phyloP scores from a whole-genome alignment of 2,329 filamentous ascomycete genomes.

The Coniochaeta prunicola region DNA sequence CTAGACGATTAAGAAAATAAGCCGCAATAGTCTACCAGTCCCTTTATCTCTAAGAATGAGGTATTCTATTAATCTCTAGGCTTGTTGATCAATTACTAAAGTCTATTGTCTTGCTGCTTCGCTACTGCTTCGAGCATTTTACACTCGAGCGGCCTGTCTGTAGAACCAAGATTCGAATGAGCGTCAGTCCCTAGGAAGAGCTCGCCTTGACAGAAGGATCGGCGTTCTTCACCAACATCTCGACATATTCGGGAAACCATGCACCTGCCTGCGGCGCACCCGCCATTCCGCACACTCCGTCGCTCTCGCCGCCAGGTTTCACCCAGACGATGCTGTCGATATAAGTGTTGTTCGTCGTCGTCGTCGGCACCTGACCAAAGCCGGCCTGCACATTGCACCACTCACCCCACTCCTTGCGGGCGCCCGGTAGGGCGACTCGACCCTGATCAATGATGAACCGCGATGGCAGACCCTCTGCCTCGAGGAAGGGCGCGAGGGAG shows the following conservation, averaged over 20 bases:
- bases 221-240: constrained; percentile 32
- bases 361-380: constrained; percentile 28
- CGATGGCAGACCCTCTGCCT: constrained; percentile 29
- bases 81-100: too few relatives aligned
- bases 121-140: too few relatives aligned
- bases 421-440: constrained; percentile 28
- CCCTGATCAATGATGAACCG: constrained; percentile 39
- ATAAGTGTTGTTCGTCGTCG: constrained; percentile 23
- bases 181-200: background rate
- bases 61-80: too few relatives aligned
- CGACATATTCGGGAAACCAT: constrained; percentile 34
- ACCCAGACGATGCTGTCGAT: constrained; percentile 37
- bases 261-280: constrained; percentile 29
- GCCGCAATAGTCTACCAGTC: too few relatives aligned
- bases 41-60: too few relatives aligned
- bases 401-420: constrained; percentile 30
- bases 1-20: too few relatives aligned
- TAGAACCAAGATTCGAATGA: background rate
- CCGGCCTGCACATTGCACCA: constrained; percentile 37
- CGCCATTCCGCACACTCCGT: constrained; percentile 29
- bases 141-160: too few relatives aligned
- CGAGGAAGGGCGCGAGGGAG: constrained; percentile 28
- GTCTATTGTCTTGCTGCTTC: too few relatives aligned
- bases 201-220: constrained; percentile 11
- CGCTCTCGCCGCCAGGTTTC: constrained; percentile 36